phyloP scores from a whole-genome alignment of 805 yeast genomes.

The Kodamaea kakaduensis region DNA sequence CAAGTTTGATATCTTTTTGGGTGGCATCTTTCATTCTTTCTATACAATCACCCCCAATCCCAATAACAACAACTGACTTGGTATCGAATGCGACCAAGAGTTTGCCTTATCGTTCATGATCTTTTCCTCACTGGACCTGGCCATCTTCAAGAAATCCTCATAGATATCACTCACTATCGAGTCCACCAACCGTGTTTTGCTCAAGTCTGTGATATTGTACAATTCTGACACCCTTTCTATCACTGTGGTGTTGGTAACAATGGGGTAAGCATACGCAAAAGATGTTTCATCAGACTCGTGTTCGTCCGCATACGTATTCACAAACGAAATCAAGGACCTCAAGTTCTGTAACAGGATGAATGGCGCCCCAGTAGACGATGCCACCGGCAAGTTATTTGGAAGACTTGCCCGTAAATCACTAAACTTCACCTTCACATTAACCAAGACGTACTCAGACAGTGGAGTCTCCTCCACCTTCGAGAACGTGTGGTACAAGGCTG shows the following conservation, averaged over 20 bases:
- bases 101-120: slow-evolving; percentile 42
- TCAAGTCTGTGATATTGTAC: slow-evolving; percentile 29
- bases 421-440: slow-evolving; percentile 64
- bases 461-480: slow-evolving; percentile 14
- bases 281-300: slow-evolving; percentile 18
- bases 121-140: slow-evolving; percentile 50
- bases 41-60: slow-evolving; percentile 59
- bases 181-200: slow-evolving; percentile 47
- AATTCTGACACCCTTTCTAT: slow-evolving; percentile 41
- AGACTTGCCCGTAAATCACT: slow-evolving; percentile 56
- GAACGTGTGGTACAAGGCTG: slow-evolving; percentile 41
- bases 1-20: too few relatives aligned
- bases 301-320: slow-evolving; percentile 45
- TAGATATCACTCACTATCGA: slow-evolving; percentile 52
- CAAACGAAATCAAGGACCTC: slow-evolving; percentile 56
- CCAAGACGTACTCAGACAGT: slow-evolving; percentile 50
- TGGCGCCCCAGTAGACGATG: slow-evolving; percentile 48
- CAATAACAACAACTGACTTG: slow-evolving; percentile 53
- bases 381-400: slow-evolving; percentile 47
- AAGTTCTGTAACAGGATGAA: slow-evolving; percentile 57
- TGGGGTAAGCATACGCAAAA: slow-evolving; percentile 18
- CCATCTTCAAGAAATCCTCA: slow-evolving; percentile 52
- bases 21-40: too few relatives aligned
- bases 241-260: slow-evolving; percentile 36
- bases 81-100: slow-evolving; percentile 56